Evolutionary conservation across 345 rosid species (phyloP), one percentile per base, ranked within the genome.

Genomic region (Camelina sativa): DNA sequence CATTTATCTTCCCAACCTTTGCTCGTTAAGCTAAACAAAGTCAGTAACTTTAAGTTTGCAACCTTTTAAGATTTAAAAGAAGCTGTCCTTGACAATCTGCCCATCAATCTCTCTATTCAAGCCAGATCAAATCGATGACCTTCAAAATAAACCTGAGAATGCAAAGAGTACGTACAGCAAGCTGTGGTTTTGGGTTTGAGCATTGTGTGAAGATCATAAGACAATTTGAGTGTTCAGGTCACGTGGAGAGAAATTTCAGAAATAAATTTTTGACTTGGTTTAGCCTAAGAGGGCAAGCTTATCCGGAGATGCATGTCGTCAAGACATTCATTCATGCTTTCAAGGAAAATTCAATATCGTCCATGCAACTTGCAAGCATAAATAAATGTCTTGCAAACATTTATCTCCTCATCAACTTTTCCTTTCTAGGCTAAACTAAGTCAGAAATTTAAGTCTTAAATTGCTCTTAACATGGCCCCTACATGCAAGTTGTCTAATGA

Each of bases 221-320:
- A 48, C 11, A 48, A 17, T 11, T 48, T 48, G 53, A 17, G 53
- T 48, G 23, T 17, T 79, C 85, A 70, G 96, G 96, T 16, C 81
- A 89, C 65, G 80, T 94, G 1, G 93, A 91, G 75, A 90, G 78
- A 80, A 84, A 75, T 67, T 91, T 94, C 56, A 78, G 98, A 77
- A 91, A 85, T 78, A 91, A 89, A 69, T 91, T 94, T 78, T 80
- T 94, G 67, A 90, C 97, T 4, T 94, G 98, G 97, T 94, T 85
- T 67, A 85, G 89, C 82, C 79, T 90, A 72, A 82, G 85, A 77
- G 25, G 25, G 25, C 25, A 2, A 22, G 25, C 25, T 23, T 23
- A 23, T 23, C 25, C 25, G 25, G 25, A 23, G 25, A 23, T 23
- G 25, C 3, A 23, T 23, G 25, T 23, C 25, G 25, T 23, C 25